Conservation (phyloP, 2,329 filamentous ascomycete genomes). For the Colletotrichum tanaceti region DNA sequence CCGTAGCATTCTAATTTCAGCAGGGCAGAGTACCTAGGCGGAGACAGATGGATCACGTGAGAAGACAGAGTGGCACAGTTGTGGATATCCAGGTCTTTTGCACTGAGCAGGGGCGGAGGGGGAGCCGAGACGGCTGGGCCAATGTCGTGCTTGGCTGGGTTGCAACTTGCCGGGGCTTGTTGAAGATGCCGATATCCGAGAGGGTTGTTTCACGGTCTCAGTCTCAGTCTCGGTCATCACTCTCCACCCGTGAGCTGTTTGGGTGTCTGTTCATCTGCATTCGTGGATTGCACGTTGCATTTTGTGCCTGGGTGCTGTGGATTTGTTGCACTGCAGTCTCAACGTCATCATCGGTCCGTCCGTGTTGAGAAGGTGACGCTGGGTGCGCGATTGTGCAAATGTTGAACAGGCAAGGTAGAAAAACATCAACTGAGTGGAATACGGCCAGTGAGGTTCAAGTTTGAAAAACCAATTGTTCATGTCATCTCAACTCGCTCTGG, state of each 20-base stretch:
- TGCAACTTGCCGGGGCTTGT: constrained; percentile 6
- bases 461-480: neutral
- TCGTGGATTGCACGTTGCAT: neutral
- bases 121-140: neutral
- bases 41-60: neutral
- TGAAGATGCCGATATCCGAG: constrained; percentile 35
- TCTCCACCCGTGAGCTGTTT: neutral
- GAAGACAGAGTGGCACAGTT: neutral
- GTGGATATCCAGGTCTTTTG: neutral
- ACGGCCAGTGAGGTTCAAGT: neutral
- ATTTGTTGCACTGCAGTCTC: neutral
- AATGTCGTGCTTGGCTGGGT: neutral
- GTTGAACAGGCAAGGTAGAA: too few relatives aligned
- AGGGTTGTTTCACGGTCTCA: neutral
- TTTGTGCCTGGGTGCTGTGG: constrained; percentile 13
- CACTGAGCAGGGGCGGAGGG: too few relatives aligned
- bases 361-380: neutral
- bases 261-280: too few relatives aligned
- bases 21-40: constrained; percentile 1
- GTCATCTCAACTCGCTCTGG: neutral
- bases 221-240: constrained; percentile 2
- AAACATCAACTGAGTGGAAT: too few relatives aligned
- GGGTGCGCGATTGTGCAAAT: neutral
- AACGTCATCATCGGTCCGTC: neutral
- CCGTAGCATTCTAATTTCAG: neutral